Conservation (phyloP, 495 filamentous ascomycete species). For the Cladorrhinum samala region DNA sequence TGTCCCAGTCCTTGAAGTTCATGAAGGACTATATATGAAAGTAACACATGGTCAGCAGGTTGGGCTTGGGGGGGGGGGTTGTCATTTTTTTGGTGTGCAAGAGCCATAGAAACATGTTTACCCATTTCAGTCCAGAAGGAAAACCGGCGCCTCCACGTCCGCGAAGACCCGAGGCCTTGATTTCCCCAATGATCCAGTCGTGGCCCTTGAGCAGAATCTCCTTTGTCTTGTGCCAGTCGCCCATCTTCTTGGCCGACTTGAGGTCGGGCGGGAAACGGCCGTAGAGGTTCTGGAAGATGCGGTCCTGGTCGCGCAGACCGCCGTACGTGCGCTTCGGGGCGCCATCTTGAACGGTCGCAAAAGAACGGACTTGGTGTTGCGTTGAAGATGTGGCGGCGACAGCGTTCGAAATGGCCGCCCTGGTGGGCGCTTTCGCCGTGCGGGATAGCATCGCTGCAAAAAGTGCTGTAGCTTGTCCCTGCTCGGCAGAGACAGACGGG, state of each 20-base stretch:
- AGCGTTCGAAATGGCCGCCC: conserved; percentile 37
- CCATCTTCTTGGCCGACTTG: conserved; percentile 93
- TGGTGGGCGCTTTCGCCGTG: conserved; percentile 36
- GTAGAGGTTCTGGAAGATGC: conserved; percentile 98
- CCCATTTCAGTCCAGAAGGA: conserved; percentile 98
- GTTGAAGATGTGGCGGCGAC: conserved; percentile 15
- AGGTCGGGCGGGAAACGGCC: conserved; percentile 84
- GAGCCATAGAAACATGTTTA: conserved; percentile 35
- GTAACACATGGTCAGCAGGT: conserved; percentile 25
- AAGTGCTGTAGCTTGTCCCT: conserved; percentile 28
- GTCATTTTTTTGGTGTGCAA: no score
- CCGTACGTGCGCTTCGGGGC: conserved; percentile 70
- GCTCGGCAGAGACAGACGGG: conserved; percentile 36
- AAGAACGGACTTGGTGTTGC: conserved; percentile 28
- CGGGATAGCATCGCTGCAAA: conserved; percentile 48
- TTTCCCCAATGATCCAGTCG: conserved; percentile 96
- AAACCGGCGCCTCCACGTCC: conserved; percentile 97
- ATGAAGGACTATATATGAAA: conserved; percentile 93
- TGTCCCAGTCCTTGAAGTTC: conserved; percentile 99
- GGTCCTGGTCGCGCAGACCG: conserved; percentile 86
- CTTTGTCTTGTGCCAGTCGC: conserved; percentile 99
- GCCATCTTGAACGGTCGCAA: conserved; percentile 87
- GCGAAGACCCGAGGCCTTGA: conserved; percentile 92
- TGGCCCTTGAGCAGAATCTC: conserved; percentile 95
- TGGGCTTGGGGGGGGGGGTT: not conserved